These are phyloP conservation scores for Trichoderma asperelloides DNA, from an alignment of 495 filamentous ascomycete species.

Conservation along the genomic window DNA sequence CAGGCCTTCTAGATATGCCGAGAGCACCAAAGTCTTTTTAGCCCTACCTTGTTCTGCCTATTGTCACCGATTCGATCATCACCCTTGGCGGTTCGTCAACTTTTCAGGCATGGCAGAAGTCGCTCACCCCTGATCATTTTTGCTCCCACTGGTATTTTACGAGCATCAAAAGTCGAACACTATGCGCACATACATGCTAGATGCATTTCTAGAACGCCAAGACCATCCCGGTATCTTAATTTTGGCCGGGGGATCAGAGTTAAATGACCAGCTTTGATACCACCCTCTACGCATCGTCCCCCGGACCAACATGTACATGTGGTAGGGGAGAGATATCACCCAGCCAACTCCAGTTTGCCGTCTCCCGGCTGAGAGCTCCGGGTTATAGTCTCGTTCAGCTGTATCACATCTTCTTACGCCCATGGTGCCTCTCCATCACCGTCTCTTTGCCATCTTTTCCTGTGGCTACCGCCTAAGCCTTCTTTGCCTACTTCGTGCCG, in stretches of 20 bases:
- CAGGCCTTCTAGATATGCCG: background rate
- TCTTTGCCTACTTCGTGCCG: background rate
- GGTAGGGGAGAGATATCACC: slow-evolving; percentile 5
- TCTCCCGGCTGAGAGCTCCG: background rate
- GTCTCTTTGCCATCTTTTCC: background rate
- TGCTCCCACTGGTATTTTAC: background rate
- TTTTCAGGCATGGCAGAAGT: background rate
- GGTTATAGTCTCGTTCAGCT: background rate
- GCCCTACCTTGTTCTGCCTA: background rate
- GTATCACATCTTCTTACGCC: background rate
- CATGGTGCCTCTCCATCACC: background rate
- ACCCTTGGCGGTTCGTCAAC: background rate
- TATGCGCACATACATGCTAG: background rate
- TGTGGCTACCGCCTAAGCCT: background rate
- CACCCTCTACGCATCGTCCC: background rate
- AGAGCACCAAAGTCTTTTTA: background rate
- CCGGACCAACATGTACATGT: background rate
- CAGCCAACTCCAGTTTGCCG: background rate
- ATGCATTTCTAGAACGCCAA: background rate
- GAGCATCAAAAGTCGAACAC: background rate
- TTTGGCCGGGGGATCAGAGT: background rate
- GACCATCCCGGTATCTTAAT: background rate
- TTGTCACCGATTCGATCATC: background rate
- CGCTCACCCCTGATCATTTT: background rate
- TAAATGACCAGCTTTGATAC: background rate